Percentiles rank a stretch among this genome's conserved stretches.
These are phyloP conservation scores for Botryosphaeria dothidea DNA, from an alignment of 2,329 filamentous ascomycete species.

Conservation along the genomic window DNA sequence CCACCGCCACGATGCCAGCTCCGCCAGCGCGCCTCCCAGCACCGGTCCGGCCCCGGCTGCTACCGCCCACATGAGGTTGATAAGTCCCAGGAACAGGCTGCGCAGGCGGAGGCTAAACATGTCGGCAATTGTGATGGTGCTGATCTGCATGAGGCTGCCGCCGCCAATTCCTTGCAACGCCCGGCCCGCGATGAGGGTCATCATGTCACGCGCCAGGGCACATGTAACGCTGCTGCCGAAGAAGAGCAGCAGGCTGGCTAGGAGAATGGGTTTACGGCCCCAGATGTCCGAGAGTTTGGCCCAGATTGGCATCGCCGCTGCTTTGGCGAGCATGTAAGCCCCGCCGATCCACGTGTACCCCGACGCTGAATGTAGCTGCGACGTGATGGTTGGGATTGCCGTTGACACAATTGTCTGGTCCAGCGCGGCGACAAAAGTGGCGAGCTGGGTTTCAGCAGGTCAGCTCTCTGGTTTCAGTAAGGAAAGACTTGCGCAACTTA, in stretches of 20 bases:
- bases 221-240: conserved; percentile 53
- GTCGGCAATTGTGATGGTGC: conserved; percentile 57
- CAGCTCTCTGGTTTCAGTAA: too few species aligned
- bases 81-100: conserved; percentile 53
- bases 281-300: conserved; percentile 61
- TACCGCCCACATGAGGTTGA: conserved; percentile 57
- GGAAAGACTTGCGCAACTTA: not conserved
- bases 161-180: conserved; percentile 57
- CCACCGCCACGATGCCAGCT: conserved; percentile 53
- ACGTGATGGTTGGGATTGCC: conserved; percentile 65
- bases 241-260: conserved; percentile 52
- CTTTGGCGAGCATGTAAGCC: conserved; percentile 70
- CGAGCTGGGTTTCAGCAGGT: conserved; percentile 32
- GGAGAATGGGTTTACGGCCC: conserved; percentile 56
- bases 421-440: conserved; percentile 44
- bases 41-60: conserved; percentile 56
- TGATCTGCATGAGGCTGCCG: conserved; percentile 54
- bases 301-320: conserved; percentile 70
- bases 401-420: conserved; percentile 64
- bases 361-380: conserved; percentile 63
- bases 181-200: conserved; percentile 55
- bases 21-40: conserved; percentile 53
- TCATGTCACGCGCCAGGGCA: conserved; percentile 48
- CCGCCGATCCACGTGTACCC: conserved; percentile 80
- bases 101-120: conserved; percentile 53